Conservation (phyloP, 2,329 filamentous ascomycete species). For the Pseudonectria buxi region DNA sequence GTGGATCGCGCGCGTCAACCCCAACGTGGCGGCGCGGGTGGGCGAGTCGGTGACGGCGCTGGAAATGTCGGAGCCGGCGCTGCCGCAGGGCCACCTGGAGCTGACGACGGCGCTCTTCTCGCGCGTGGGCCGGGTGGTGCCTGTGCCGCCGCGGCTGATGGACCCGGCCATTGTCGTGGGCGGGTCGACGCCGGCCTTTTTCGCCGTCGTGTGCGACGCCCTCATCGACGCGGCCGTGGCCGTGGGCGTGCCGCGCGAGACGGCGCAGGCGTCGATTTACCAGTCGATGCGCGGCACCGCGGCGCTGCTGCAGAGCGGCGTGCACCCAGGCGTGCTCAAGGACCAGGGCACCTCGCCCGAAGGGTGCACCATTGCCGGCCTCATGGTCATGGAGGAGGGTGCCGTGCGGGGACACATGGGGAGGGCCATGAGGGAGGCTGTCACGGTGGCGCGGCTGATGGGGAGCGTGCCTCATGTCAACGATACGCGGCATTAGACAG, state of each 20-base stretch:
- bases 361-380: constrained; percentile 53
- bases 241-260: constrained; percentile 49
- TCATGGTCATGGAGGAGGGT: constrained; percentile 54
- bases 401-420: constrained; percentile 39
- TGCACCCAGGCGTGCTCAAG: constrained; percentile 50
- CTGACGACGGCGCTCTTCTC: constrained; percentile 43
- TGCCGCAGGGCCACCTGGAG: constrained; percentile 15
- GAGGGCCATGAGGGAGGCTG: constrained; percentile 38
- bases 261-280: constrained; percentile 52
- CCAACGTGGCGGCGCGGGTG: constrained; percentile 29
- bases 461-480: constrained; percentile 33
- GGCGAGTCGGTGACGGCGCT: constrained; percentile 28
- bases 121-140: constrained; percentile 45
- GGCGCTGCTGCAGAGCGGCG: constrained; percentile 42
- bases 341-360: constrained; percentile 55
- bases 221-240: constrained; percentile 54
- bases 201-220: constrained; percentile 50
- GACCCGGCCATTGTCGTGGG: constrained; percentile 53
- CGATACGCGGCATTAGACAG: constrained; percentile 25
- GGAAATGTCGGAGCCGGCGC: constrained; percentile 14
- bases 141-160: constrained; percentile 45
- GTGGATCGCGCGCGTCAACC: constrained; percentile 26
- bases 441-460: constrained; percentile 39
- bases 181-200: constrained; percentile 55
- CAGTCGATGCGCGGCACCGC: constrained; percentile 54